Evolutionary conservation across 805 yeast genomes (phyloP), one percentile per base, ranked within the genome.

Genomic region (Osmozyma mogii): DNA sequence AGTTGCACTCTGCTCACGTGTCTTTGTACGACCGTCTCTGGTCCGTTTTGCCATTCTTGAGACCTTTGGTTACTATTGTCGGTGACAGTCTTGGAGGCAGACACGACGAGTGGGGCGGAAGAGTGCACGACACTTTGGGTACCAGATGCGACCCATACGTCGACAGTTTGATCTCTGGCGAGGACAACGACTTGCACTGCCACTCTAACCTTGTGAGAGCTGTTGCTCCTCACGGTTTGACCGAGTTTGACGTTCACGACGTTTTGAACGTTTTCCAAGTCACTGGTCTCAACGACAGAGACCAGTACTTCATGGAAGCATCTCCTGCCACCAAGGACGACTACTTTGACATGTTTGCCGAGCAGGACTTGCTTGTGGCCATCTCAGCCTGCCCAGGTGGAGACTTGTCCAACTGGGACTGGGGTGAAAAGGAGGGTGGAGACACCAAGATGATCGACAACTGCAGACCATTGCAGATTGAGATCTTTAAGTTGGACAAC

Each of bases 351-450:
- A 63, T 73, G 47, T 77, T 75, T 51, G 82, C 82, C 3, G 84
- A 77, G 44, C 71, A 70, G 27, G 83, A 77, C 44, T 52, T 76
- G 34, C 52, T 77, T 28, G 72, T 78, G 40, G 83, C 83, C 6
- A 65, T 77, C 27, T 67, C 75, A 32, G 76, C 82, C 6, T 77
- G 82, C 49, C 83, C 82, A 4, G 84, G 83, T 28, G 84, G 84
- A 17, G 83, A 76, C 49, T 55, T 76, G 35, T 70, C 78, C 17
- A 59, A 63, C 29, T 77, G 83, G 83, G 81, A 74, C 27, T 77
- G 84, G 84, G 82, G 82, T 32, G 80, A 73, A 48, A 66, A 56
- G 13, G 64, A 61, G 15, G 59, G 56, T 17, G 63, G 56, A 8
- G 52, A 49, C 12, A 66, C 57, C 23, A 72, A 70, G 36, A 75